Conservation (phyloP, 805 yeast species). For the Metschnikowia kunwiensis region DNA sequence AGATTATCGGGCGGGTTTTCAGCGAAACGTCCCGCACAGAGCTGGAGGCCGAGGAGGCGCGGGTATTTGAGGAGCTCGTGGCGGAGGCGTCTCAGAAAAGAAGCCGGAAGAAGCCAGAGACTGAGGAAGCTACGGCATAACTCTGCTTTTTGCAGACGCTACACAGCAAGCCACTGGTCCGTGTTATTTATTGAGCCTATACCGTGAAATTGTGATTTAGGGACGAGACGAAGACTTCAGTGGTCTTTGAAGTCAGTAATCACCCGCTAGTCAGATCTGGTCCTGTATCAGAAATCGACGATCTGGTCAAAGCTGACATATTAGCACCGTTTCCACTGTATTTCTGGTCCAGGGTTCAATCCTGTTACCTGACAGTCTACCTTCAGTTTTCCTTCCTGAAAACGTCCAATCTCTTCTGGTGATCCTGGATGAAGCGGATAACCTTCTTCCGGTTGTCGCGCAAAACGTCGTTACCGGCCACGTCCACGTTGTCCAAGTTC, state of each 20-base stretch:
- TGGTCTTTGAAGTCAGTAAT: no score
- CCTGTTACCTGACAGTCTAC: no score
- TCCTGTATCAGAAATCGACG: no score
- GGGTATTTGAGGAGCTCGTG: slow-evolving; percentile 70
- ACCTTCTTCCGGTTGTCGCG: slow-evolving; percentile 57
- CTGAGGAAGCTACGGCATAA: neutral
- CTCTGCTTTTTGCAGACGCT: no score
- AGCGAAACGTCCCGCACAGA: slow-evolving; percentile 56
- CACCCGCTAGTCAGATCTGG: no score
- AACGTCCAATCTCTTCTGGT: slow-evolving; percentile 54
- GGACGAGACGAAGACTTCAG: no score
- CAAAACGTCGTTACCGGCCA: slow-evolving; percentile 47
- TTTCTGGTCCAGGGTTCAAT: no score
- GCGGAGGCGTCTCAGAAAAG: slow-evolving; percentile 46
- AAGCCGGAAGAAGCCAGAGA: slow-evolving; percentile 10
- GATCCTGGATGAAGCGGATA: slow-evolving; percentile 58
- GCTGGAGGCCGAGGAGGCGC: slow-evolving; percentile 71
- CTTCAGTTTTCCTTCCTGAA: slow-evolving; percentile 34
- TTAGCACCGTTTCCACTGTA: no score
- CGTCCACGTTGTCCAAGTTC: slow-evolving; percentile 64
- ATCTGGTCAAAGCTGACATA: no score
- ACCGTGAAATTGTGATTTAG: no score
- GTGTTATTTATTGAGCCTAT: slow-evolving; percentile 1
- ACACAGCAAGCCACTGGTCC: no score
- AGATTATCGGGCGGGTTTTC: slow-evolving; percentile 63